Evolutionary conservation across 257 asterid species (phyloP).

Genomic region (Petunia secreta): DNA sequence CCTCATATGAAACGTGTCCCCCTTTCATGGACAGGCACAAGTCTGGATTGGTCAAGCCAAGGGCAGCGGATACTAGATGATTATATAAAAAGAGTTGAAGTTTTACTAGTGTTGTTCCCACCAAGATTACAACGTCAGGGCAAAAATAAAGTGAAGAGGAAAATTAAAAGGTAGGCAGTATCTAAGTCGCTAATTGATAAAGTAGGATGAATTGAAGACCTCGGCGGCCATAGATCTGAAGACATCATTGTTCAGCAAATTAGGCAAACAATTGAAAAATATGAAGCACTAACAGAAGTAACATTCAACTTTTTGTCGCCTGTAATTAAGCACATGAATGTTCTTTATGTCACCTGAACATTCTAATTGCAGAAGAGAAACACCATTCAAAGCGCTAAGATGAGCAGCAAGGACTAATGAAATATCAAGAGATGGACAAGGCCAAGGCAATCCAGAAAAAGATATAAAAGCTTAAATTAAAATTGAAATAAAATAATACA

Average conservation of each 20-base stretch:
- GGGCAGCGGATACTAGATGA: too few relatives aligned
- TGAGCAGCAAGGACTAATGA: background rate
- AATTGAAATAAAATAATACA: conserved; percentile 6
- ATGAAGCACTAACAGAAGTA: background rate
- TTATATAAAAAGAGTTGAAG: too few relatives aligned
- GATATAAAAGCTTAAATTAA: background rate
- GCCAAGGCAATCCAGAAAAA: background rate
- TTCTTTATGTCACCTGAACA: background rate
- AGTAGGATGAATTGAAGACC: too few relatives aligned
- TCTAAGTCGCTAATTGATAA: too few relatives aligned
- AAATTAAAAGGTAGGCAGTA: too few relatives aligned
- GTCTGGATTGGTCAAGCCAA: too few relatives aligned
- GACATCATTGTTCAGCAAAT: background rate
- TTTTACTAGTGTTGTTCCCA: too few relatives aligned
- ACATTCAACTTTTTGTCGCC: too few relatives aligned
- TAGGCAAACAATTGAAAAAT: background rate
- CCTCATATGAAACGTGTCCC: too few relatives aligned
- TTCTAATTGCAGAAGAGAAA: background rate
- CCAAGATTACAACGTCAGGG: too few relatives aligned
- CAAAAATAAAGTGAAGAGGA: too few relatives aligned
- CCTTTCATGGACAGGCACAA: too few relatives aligned
- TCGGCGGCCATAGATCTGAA: background rate
- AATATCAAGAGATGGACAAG: background rate
- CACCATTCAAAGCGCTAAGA: background rate
- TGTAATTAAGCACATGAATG: background rate